phyloP scores from a whole-genome alignment of 306 rosid genomes.

The Fragaria vesca region DNA sequence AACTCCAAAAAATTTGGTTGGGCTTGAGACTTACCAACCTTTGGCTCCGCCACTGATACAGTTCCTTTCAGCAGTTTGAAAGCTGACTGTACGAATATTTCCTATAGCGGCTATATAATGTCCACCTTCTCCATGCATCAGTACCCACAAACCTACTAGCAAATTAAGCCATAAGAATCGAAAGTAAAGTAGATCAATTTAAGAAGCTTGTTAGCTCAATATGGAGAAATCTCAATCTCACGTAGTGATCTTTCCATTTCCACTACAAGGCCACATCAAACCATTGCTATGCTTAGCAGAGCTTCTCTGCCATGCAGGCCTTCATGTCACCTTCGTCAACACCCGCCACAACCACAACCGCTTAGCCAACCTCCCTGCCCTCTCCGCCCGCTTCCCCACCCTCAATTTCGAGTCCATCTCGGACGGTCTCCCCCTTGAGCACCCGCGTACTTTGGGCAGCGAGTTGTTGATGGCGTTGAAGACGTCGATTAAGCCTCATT shows the following conservation, averaged over 20 bases:
- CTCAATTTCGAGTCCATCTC: slow-evolving; percentile 15
- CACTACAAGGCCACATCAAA: slow-evolving; percentile 22
- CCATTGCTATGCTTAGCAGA: slow-evolving; percentile 23
- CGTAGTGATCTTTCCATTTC: slow-evolving; percentile 17
- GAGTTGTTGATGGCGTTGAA: neutral
- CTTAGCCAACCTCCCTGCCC: neutral
- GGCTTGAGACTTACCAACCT: too few species aligned
- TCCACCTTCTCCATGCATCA: neutral
- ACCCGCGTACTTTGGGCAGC: neutral
- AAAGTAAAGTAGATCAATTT: neutral
- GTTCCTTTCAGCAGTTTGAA: too few species aligned
- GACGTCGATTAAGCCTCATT: neutral
- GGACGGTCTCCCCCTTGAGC: slow-evolving; percentile 6
- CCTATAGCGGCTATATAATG: too few species aligned
- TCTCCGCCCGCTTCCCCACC: slow-evolving; percentile 15
- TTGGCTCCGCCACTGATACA: too few species aligned
- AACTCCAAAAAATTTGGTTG: too few species aligned
- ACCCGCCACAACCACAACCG: slow-evolving; percentile 10
- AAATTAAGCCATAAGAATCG: neutral
- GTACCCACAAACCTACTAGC: neutral
- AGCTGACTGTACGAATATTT: too few species aligned
- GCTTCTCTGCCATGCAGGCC: slow-evolving; percentile 13
- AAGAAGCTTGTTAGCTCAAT: neutral
- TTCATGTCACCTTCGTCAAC: slow-evolving; percentile 22
- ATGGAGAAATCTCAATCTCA: slow-evolving; percentile 10